Evolutionary conservation across 2,329 filamentous ascomycete genomes (phyloP), one percentile per base, ranked within the genome.

Genomic region (Colletotrichum sojae): DNA sequence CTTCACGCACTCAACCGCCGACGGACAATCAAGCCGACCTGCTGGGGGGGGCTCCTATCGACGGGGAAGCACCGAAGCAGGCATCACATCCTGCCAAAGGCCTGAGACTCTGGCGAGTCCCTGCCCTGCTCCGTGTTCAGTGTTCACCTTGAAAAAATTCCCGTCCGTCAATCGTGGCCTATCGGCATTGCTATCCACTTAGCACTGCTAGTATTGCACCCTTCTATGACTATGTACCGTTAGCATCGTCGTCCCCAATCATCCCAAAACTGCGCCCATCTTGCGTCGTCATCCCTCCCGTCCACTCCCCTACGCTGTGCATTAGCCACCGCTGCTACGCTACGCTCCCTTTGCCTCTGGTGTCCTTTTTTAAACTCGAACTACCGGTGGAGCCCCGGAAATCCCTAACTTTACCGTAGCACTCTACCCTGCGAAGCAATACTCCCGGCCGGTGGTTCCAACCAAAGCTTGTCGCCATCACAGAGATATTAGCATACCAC

Each of bases 201-300:
- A 25, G 22, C 22, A 25, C 22, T 25, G 36, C 10, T 36, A 36
- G 31, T 48, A 25, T 25, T 25, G 5, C 22, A 25, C 22, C 22
- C 22, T 25, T 4, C 22, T 25, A 25, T 25, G 22, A 25, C 22
- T 5, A 25, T 25, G 22, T 48, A 49, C 39, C 51, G 48, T 58
- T 43, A 43, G 25, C 55, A 45, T 46, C 36, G 27, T 58, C n/a
- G 12, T 36, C 31, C 46, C 18, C 61, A 51, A 49, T 53, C 48
- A 54, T 36, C 40, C 46, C 43, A 48, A 68, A 58, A 48, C 61
- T 59, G 66, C 61, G 66, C 61, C 66, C 54, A 25, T 49, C n/a
- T 49, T 40, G 61, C 66, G 48, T 66, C 54, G 62, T 69, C 61
- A 69, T 69, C 66, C 54, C 36, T 59, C 60, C 52, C 49, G 46